These are phyloP conservation scores for Hordeum vulgare DNA, from an alignment of 176 grass and related monocot species.

Conservation along the genomic window MorexV3_pseudomolecules_assembly NC_058520.1:564126482-564126981, in stretches of 20 bases:
- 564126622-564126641: conserved; percentile 92
- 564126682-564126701: conserved; percentile 81
- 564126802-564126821: background rate
- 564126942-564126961: background rate
- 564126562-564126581: conserved; percentile 63
- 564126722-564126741: conserved; percentile 93
- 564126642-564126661: conserved; percentile 95
- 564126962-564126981: background rate
- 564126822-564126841: background rate
- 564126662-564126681: conserved; percentile 87
- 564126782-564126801: background rate
- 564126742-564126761: conserved; percentile 66
- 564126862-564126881: background rate
- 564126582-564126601: conserved; percentile 99
- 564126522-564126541: background rate
- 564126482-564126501: conserved; percentile 13
- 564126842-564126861: background rate
- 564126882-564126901: background rate
- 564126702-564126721: conserved; percentile 89
- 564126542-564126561: background rate
- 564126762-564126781: background rate
- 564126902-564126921: background rate
- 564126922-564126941: background rate
- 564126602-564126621: conserved; percentile 90
- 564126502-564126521: conserved; percentile 7